Base-by-base conservation (phyloP, 208 protist genomes). In the Trypanosoma vivax region DNA sequence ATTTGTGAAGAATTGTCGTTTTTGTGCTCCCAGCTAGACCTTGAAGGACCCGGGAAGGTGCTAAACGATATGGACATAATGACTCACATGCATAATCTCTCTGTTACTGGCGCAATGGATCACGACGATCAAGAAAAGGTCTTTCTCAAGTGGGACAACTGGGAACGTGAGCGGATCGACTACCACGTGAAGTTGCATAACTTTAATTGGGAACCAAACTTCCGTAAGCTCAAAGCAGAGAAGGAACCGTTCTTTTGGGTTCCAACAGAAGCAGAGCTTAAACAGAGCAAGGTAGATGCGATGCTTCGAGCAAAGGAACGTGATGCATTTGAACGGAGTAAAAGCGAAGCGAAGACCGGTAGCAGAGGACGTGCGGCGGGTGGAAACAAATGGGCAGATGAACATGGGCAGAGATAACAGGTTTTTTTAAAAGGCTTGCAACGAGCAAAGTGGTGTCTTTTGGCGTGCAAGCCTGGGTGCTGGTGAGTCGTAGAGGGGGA, bases 61-160 rank as follows among this genome's bases (percentile, higher is more conserved):
- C 65, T 90, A 18, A 90, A 94, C 34, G 88, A 95, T 41, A 95
- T 95, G 83, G 88, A 95, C 58, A 64, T 92, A n/a, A 92, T 95
- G 88, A 95, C 82, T 7, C 88, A 95, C 56, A 90, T 95, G 77
- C 74, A 88, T 59, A 95, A 95, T 68, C 74, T 92, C 48, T 86
- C 82, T 31, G 33, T 66, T 24, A 85, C 82, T 27, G 88, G 88
- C 5, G 79, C 73, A 33, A 92, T 95, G 79, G 84, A 95, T 39
- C 88, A 95, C 71, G 83, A 95, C 34, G 83, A 95, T 55, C 78
- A 88, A 60, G 60, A 95, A 57, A 83, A 92, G 57, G 71, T 90
- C 11, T 90, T 88, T 52, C 73, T 95, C 37, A 92, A 92, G 56
- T 95, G 84, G 84, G 88, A 95, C 60, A 91, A 89, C 55, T 95